Conservation (phyloP, 2,329 filamentous ascomycete genomes). For the Xylariaceae sp. region DNA sequence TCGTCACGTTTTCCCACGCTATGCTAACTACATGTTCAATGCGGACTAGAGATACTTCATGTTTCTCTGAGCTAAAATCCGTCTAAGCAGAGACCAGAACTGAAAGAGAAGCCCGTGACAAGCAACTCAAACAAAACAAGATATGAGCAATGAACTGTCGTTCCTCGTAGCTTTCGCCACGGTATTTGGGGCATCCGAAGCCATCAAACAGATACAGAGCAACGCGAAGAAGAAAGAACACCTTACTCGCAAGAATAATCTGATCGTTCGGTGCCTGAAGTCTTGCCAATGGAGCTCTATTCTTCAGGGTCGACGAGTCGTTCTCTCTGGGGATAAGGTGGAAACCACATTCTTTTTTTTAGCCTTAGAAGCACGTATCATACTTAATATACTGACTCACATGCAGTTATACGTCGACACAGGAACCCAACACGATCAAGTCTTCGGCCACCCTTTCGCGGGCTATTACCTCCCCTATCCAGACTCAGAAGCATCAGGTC, state of each 20-base stretch:
- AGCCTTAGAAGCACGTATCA: neutral
- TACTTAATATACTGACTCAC: conserved; percentile 1
- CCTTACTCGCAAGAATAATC: conserved; percentile 44
- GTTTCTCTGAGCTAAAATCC: too few species aligned
- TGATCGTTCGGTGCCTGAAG: conserved; percentile 44
- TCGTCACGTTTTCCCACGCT: too few species aligned
- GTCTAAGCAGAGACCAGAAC: too few species aligned
- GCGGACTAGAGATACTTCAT: too few species aligned
- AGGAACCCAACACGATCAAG: conserved; percentile 28
- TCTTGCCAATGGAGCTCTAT: conserved; percentile 40
- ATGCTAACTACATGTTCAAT: too few species aligned
- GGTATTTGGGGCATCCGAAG: conserved; percentile 44
- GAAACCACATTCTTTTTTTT: neutral
- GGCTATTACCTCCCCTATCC: conserved; percentile 57
- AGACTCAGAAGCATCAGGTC: conserved; percentile 40
- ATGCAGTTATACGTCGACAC: conserved; percentile 46
- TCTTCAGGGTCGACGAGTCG: conserved; percentile 43
- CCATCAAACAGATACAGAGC: conserved; percentile 44
- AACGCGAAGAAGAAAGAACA: conserved; percentile 44
- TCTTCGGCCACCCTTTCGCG: conserved; percentile 47
- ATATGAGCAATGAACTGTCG: conserved; percentile 26
- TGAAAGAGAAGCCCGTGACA: neutral
- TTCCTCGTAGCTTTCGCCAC: conserved; percentile 40
- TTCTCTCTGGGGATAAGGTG: conserved; percentile 42
- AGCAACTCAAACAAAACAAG: too few species aligned